phyloP scores from a whole-genome alignment of 2,329 filamentous ascomycete genomes.

The Aciculosporium take region DNA sequence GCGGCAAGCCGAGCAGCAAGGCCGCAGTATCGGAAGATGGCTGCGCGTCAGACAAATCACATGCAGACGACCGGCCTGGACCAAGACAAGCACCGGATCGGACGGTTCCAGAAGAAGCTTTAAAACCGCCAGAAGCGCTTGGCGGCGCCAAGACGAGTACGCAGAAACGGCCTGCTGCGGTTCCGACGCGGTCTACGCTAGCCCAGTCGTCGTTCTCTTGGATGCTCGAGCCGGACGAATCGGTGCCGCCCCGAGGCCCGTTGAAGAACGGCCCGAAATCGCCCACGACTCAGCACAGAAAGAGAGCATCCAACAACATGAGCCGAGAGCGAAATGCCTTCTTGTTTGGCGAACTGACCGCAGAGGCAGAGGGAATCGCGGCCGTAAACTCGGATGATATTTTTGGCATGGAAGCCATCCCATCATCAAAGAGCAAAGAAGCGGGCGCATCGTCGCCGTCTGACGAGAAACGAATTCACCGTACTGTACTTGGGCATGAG shows the following conservation, averaged over 20 bases:
- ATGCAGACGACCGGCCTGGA: neutral
- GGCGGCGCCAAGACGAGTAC: conserved; percentile 1
- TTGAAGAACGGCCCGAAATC: conserved; percentile 15
- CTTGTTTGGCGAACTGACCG: conserved; percentile 40
- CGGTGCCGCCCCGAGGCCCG: conserved; percentile 12
- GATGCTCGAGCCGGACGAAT: conserved; percentile 53
- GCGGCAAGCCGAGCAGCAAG: neutral
- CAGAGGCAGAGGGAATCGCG: conserved; percentile 19
- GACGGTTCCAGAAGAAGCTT: neutral
- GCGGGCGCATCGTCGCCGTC: neutral
- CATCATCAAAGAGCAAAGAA: conserved; percentile 12
- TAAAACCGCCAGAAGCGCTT: neutral
- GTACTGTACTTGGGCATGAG: too few species aligned
- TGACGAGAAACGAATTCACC: conserved; percentile 3
- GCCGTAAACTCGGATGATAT: conserved; percentile 32
- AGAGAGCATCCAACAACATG: conserved; percentile 27
- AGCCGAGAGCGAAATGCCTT: conserved; percentile 44
- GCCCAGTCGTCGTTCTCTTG: conserved; percentile 66
- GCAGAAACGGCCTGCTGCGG: conserved; percentile 21
- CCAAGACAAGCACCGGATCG: neutral
- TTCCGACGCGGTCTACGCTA: conserved; percentile 49
- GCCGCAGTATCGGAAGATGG: neutral
- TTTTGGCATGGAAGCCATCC: conserved; percentile 40
- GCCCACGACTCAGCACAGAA: conserved; percentile 22
- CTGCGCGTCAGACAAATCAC: neutral